phyloP scores from a whole-genome alignment of 2,329 filamentous ascomycete species.

The Lachnellula occidentalis region DNA sequence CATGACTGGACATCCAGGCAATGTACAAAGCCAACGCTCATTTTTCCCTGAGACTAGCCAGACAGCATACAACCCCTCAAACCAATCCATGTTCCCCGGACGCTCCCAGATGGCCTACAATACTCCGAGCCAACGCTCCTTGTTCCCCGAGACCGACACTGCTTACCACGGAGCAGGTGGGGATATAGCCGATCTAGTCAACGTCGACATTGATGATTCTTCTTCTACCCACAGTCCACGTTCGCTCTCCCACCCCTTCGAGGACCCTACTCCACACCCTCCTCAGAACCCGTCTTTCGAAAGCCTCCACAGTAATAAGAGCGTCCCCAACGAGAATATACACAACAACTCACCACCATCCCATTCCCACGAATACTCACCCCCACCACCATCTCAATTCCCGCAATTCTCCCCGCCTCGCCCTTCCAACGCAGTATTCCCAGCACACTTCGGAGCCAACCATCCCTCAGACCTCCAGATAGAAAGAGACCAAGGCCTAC shows the following conservation, averaged over 20 bases:
- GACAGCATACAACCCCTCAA: no score
- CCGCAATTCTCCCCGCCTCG: neutral
- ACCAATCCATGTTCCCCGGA: no score
- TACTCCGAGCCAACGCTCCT: no score
- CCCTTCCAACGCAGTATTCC: no score
- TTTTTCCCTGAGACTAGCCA: neutral
- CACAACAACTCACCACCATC: no score
- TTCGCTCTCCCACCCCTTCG: neutral
- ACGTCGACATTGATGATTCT: neutral
- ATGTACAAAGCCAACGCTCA: neutral
- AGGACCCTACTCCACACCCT: neutral
- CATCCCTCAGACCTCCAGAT: neutral
- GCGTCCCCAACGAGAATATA: no score
- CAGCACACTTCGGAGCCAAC: neutral
- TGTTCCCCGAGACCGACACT: neutral
- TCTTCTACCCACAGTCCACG: neutral
- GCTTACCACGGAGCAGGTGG: slow-evolving; percentile 3
- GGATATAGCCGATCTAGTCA: neutral
- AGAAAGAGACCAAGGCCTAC: neutral
- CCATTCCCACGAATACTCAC: neutral
- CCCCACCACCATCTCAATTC: neutral
- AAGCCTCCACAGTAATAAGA: no score
- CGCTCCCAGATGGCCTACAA: no score
- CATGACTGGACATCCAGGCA: slow-evolving; percentile 5
- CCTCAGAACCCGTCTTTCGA: neutral